A percentile compares a stretch with the other conserved stretches of the same genome.
Evolutionary conservation across 805 yeast genomes (phyloP).

Genomic region (Candida ovalis): DNA sequence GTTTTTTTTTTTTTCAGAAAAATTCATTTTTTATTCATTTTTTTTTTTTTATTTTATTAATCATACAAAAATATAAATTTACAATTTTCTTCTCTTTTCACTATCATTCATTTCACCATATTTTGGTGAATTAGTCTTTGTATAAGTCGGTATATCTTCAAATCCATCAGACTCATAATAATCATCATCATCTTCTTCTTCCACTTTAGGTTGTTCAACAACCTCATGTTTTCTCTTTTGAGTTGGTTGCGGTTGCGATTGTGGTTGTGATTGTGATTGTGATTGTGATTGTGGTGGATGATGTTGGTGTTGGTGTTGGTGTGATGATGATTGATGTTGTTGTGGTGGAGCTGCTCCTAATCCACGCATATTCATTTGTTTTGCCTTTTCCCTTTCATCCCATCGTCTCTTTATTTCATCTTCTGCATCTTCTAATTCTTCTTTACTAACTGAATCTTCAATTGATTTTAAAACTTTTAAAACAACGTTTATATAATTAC

Average conservation of each 20-base stretch:
- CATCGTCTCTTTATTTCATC: slow-evolving; percentile 55
- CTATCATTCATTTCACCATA: slow-evolving; percentile 22
- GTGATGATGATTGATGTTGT: slow-evolving; percentile 11
- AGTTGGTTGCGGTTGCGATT: slow-evolving; percentile 2
- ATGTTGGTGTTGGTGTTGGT: slow-evolving; percentile 5
- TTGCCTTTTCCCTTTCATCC: slow-evolving; percentile 50
- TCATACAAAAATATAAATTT: slow-evolving; percentile 2
- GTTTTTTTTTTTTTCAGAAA: no score
- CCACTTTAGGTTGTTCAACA: slow-evolving; percentile 5
- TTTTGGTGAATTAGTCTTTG: slow-evolving; percentile 26
- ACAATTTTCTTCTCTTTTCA: slow-evolving; percentile 14
- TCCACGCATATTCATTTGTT: slow-evolving; percentile 15
- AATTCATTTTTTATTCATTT: background rate
- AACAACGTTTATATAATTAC: slow-evolving; percentile 79
- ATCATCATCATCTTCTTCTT: slow-evolving; percentile 22
- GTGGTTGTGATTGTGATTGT: slow-evolving; percentile 9
- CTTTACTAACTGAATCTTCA: slow-evolving; percentile 77
- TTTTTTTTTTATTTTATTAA: background rate
- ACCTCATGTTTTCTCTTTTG: slow-evolving; percentile 1
- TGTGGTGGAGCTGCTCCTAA: slow-evolving; percentile 14
- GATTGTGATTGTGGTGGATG: no score
- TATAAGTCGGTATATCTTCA: slow-evolving; percentile 32
- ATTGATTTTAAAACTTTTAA: slow-evolving; percentile 80
- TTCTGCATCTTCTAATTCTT: slow-evolving; percentile 63
- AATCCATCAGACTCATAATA: slow-evolving; percentile 35